Percentiles rank a stretch among this genome's conserved stretches.
These are phyloP conservation scores for Dacryopinax spathularia DNA, from an alignment of 768 basidiomycete species.

Conservation along the genomic window DNA sequence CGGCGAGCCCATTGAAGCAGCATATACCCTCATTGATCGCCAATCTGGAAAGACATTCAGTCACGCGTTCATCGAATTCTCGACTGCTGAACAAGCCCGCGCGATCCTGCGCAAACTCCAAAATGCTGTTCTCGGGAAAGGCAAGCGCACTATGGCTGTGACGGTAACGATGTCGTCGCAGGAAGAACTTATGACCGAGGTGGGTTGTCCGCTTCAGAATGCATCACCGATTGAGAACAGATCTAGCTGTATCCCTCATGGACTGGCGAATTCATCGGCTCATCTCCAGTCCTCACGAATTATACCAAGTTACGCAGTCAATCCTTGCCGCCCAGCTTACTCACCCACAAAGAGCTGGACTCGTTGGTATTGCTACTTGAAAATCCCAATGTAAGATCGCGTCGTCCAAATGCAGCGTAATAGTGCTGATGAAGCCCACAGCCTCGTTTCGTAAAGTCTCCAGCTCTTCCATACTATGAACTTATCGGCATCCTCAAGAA, in stretches of 20 bases:
- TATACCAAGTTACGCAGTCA: slow-evolving; percentile 43
- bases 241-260: slow-evolving; percentile 69
- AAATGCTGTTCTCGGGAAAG: slow-evolving; percentile 57
- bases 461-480: slow-evolving; percentile 67
- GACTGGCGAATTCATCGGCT: slow-evolving; percentile 59
- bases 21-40: slow-evolving; percentile 51
- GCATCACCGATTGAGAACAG: slow-evolving; percentile 2
- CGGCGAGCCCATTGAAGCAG: slow-evolving; percentile 42
- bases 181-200: slow-evolving; percentile 69
- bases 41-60: slow-evolving; percentile 66
- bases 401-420: neutral
- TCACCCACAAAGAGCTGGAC: slow-evolving; percentile 53
- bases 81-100: slow-evolving; percentile 33
- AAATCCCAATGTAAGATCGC: slow-evolving; percentile 51
- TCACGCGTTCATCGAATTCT: slow-evolving; percentile 69
- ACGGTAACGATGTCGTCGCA: slow-evolving; percentile 69
- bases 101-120: slow-evolving; percentile 19
- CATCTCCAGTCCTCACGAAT: slow-evolving; percentile 47
- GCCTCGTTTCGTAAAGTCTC: slow-evolving; percentile 80
- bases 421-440: slow-evolving; percentile 19
- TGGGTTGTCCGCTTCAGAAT: slow-evolving; percentile 24
- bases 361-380: slow-evolving; percentile 55
- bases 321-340: slow-evolving; percentile 49
- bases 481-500: slow-evolving; percentile 24
- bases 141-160: slow-evolving; percentile 66